A percentile compares a stretch with the other conserved stretches of the same genome.
Conservation (phyloP, 345 rosid genomes). For the Syzygium grande region DNA sequence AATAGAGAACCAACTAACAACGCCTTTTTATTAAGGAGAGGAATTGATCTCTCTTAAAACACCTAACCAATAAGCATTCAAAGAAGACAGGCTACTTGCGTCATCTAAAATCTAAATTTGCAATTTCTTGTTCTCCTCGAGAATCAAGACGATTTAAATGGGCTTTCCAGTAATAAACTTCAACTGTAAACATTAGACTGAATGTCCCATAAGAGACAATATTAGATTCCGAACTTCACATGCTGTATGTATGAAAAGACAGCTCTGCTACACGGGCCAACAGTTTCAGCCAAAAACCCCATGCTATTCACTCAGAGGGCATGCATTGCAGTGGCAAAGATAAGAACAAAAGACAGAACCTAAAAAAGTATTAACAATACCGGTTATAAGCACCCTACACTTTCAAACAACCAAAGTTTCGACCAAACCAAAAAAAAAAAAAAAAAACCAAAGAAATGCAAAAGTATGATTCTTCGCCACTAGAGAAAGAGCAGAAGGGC, state of each 20-base stretch:
- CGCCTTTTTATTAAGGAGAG: background rate
- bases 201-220: background rate
- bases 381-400: background rate
- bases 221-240: background rate
- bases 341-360: background rate
- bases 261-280: background rate
- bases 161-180: background rate
- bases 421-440: background rate
- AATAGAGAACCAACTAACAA: background rate
- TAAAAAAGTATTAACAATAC: background rate
- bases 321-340: fast-evolving
- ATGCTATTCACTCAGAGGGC: background rate
- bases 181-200: background rate
- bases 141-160: background rate
- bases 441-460: background rate
- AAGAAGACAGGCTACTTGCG: background rate
- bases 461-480: background rate
- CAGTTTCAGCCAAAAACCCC: background rate
- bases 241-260: background rate
- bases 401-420: background rate
- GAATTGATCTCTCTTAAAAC: background rate
- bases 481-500: background rate
- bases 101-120: background rate
- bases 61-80: background rate
- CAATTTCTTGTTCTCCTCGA: background rate